Evolutionary conservation across 139 green algal genomes (phyloP), one percentile per base, ranked within the genome.

Genomic region (Marvania coccoides): DNA sequence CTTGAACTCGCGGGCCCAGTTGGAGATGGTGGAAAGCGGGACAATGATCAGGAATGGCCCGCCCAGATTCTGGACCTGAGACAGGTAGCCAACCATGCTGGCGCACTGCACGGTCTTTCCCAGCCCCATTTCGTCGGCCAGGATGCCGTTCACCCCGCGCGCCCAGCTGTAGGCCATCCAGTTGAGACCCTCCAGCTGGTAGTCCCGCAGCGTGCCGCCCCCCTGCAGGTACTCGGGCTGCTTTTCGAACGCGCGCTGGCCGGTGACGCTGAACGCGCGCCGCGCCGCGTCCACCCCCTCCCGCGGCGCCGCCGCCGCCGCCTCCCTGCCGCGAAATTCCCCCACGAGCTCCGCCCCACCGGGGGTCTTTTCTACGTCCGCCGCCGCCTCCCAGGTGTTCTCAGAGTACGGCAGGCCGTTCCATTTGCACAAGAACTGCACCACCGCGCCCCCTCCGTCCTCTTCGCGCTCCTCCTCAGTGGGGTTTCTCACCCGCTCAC

Each of bases 61-160:
- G 31, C 63, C 67, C 13, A 93, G 74, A 19, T 64, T 38, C 47
- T 86, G 71, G 29, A 71, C 64, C 65, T 81, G 69, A 24, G 79
- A 79, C 56, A 94, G 72, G 33, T 64, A 54, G 5, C n/a, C 57
- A 15, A 46, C 39, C 67, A 36, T 24, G 5, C 30, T 14, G 2
- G 64, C 3, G 48, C 86, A 80, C 81, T 97, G 91, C n/a, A 97
- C 71, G 3, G 86, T 95, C 72, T 95, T 95, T 64, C 85, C 82
- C 46, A 88, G 84, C 5, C 74, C 86, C 91, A 97, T 96, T 74
- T 98, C 93, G 69, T 97, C 92, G 1, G 93, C 92, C 67, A 98
- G 79, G 54, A 98, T 98, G 45, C 77, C 73, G 73, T 97, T 98
- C 37, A 81, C 71, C 51, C 88, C 80, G 4, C 82, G 67, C 24